Percentiles rank a stretch among this genome's conserved stretches.
Conservation (phyloP, 2,329 filamentous ascomycete genomes). For the Trichophyton benhamiae region DNA sequence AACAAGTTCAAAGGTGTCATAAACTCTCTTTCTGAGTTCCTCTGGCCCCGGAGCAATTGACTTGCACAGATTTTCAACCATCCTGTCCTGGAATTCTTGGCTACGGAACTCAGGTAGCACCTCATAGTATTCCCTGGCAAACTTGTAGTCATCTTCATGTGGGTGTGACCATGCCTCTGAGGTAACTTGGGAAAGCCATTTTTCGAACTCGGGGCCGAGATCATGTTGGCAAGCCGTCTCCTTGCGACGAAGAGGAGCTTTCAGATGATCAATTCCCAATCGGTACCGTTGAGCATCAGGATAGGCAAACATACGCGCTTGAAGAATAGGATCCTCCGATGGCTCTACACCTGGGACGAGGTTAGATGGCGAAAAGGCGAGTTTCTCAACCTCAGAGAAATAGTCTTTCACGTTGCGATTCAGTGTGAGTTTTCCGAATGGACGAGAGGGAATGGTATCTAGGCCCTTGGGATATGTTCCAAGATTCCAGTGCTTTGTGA, state of each 20-base stretch:
- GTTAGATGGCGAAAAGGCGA: slow-evolving; percentile 52
- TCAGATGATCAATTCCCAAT: slow-evolving; percentile 30
- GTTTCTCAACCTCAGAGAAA: slow-evolving; percentile 55
- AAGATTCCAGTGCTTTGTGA: slow-evolving; percentile 45
- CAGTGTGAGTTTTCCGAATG: slow-evolving; percentile 41
- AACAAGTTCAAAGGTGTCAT: background rate
- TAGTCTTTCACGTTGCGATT: slow-evolving; percentile 46
- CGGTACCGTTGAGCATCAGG: slow-evolving; percentile 39
- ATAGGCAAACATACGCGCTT: slow-evolving; percentile 50
- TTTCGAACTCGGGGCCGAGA: background rate
- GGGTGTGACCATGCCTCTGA: background rate
- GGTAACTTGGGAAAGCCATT: background rate
- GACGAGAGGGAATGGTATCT: slow-evolving; percentile 35
- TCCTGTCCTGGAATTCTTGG: slow-evolving; percentile 7
- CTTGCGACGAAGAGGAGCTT: slow-evolving; percentile 19
- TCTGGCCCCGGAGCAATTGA: background rate
- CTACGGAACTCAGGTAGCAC: slow-evolving; percentile 5
- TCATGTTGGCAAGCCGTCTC: background rate
- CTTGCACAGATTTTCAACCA: background rate
- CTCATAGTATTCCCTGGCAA: slow-evolving; percentile 4
- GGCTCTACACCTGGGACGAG: slow-evolving; percentile 52
- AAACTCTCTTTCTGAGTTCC: background rate
- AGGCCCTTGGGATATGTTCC: slow-evolving; percentile 11
- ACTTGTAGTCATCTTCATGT: slow-evolving; percentile 2
- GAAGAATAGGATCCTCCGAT: slow-evolving; percentile 51